These are phyloP conservation scores for Populus deltoides DNA, from an alignment of 345 rosid species.

Conservation along the genomic window DNA sequence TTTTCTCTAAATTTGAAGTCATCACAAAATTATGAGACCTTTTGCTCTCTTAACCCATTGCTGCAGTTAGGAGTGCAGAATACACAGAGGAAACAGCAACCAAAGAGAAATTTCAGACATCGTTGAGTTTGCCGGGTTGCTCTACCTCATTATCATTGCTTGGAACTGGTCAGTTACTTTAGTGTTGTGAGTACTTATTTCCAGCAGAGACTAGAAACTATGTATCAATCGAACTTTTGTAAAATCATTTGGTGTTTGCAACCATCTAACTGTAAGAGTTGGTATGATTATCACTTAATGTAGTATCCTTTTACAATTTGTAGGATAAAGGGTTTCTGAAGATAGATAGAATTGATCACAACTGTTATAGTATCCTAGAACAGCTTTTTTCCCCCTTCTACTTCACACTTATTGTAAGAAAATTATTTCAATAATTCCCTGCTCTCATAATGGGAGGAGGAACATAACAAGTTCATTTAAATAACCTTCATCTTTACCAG, in stretches of 20 bases:
- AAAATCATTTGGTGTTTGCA: not conserved
- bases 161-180: slow-evolving; percentile 64
- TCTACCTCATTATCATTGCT: slow-evolving; percentile 55
- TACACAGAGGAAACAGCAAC: slow-evolving; percentile 61
- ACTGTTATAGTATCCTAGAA: not conserved
- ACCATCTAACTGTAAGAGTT: not conserved
- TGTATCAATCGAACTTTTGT: not conserved
- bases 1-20: not conserved
- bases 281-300: not conserved
- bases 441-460: not conserved
- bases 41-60: slow-evolving; percentile 7
- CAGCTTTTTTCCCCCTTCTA: not conserved
- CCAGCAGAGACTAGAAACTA: not conserved
- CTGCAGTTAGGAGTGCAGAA: slow-evolving; percentile 59
- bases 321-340: not conserved
- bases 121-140: slow-evolving; percentile 63
- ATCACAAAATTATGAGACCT: not conserved
- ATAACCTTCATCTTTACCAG: not conserved
- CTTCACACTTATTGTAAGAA: not conserved
- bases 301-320: not conserved
- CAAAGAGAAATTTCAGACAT: slow-evolving; percentile 57
- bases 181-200: not conserved
- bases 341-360: not conserved
- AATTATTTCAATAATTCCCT: not conserved
- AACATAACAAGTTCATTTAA: not conserved